Evolutionary conservation across 768 basidiomycete genomes (phyloP).

Genomic region (Boletus vermiculosoides): DNA sequence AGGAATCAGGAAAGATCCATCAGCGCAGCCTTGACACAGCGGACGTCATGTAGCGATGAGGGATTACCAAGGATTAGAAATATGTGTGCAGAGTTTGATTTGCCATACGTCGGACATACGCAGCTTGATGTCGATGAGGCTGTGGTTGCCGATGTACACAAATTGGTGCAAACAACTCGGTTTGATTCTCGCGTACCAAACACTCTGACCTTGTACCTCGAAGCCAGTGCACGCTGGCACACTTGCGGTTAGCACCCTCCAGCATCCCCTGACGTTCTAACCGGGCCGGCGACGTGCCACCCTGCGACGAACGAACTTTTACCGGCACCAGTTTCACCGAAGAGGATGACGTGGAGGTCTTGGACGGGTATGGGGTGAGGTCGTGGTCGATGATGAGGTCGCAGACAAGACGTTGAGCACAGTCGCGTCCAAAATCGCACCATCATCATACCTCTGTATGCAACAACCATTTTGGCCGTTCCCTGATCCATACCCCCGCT

Average conservation of each 20-base stretch:
- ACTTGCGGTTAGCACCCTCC: not conserved
- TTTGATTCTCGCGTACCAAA: too few species aligned
- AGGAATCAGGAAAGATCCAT: not conserved
- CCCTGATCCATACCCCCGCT: not conserved
- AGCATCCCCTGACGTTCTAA: not conserved
- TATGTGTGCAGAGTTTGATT: not conserved
- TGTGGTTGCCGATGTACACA: not conserved
- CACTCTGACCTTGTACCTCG: not conserved
- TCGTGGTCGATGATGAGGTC: too few species aligned
- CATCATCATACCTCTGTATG: too few species aligned
- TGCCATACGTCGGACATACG: not conserved
- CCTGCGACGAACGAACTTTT: too few species aligned
- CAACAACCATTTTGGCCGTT: not conserved
- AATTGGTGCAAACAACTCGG: not conserved
- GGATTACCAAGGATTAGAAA: not conserved
- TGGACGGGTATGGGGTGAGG: too few species aligned
- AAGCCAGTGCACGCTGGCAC: not conserved
- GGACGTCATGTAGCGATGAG: not conserved
- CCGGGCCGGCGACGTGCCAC: too few species aligned
- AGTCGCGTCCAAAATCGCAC: too few species aligned
- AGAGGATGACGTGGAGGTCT: too few species aligned
- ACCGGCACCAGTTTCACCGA: too few species aligned
- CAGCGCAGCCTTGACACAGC: conserved; percentile 11
- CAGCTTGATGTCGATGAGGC: not conserved
- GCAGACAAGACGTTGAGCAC: too few species aligned